Percentiles rank a stretch among this genome's conserved stretches.
phyloP scores from a whole-genome alignment of 2,329 filamentous ascomycete species.

The Alternaria panax region DNA sequence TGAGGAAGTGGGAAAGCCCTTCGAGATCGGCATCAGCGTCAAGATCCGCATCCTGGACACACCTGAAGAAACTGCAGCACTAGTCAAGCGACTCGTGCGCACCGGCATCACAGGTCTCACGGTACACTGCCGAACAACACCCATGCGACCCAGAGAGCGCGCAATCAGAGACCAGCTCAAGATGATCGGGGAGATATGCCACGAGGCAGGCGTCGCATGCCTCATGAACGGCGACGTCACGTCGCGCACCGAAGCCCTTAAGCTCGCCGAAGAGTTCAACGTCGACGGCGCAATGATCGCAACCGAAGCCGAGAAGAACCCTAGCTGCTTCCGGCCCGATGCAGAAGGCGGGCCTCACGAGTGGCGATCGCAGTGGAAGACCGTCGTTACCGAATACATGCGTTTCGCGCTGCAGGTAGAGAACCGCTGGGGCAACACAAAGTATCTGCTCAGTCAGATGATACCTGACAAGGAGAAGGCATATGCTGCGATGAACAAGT shows the following conservation, averaged over 20 bases:
- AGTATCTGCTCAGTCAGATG: constrained; percentile 85
- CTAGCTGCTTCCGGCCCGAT: constrained; percentile 79
- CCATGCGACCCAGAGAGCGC: constrained; percentile 89
- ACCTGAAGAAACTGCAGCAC: constrained; percentile 73
- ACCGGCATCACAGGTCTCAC: constrained; percentile 94
- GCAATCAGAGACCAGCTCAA: constrained; percentile 85
- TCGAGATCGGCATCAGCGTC: constrained; percentile 91
- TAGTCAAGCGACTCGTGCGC: constrained; percentile 79
- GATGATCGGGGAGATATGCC: constrained; percentile 84
- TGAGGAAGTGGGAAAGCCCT: constrained; percentile 75
- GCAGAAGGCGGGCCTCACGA: constrained; percentile 68
- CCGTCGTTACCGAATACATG: constrained; percentile 80
- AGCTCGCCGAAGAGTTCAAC: constrained; percentile 78
- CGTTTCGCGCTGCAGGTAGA: constrained; percentile 75
- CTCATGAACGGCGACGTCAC: constrained; percentile 95
- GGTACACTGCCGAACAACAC: constrained; percentile 93
- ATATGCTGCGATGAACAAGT: constrained; percentile 67
- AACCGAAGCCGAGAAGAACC: constrained; percentile 87
- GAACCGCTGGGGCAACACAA: constrained; percentile 92
- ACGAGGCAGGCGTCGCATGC: constrained; percentile 85
- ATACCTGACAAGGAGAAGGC: constrained; percentile 78
- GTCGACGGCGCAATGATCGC: constrained; percentile 98
- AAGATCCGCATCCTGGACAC: constrained; percentile 91
- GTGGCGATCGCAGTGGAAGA: constrained; percentile 71
- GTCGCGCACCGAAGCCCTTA: constrained; percentile 73